Base-by-base conservation (phyloP, 1,284 basidiomycete genomes). In the Takashimella koratensis region DNA sequence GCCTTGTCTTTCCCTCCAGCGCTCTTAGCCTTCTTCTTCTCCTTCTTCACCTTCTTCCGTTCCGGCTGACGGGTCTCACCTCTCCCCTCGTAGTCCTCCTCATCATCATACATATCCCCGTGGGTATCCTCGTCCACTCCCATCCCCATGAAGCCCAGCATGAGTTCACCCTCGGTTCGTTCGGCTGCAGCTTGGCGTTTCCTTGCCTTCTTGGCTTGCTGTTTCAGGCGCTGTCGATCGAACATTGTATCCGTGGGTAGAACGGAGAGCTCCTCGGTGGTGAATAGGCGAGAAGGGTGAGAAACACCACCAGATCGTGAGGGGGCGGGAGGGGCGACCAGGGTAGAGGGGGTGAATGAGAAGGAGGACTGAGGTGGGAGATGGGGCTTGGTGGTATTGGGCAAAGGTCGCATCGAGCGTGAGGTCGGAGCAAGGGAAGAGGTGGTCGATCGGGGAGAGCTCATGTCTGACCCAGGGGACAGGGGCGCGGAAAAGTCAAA, bases 171-270 rank as follows among this genome's bases (percentile, higher is more conserved):
- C 45, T 72, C 72, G 12, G 69, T 73, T 24, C 56, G 47, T 44
- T 67, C 71, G 1, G 63, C 66, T 1, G 69, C 70, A 8, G 63
- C 65, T 42, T 62, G 61, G 39, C 64, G 58, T 54, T 68, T 73
- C 59, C 73, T 73, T 43, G 72, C 75, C 54, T 73, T 73, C 63
- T 76, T 76, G 19, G 70, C 68, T 19, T 64, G 59, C 46, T 67
- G 60, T 57, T 74, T 75, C 12, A 62, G 50, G 26, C 62, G 63
- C 43, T 67, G 66, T 12, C 69, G 54, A 47, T 71, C 71, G 21
- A 72, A 54, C 10, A 71, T 49, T 10, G 62, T 60, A 8, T 36
- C 30, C 0, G 59, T 42, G 2, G 69, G 69, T 5, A 72, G 56
- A 2, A 68, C 53, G 0, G 71, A 66, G 16, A 74, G 64, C 59